Conservation (phyloP, 768 basidiomycete species). For the Naematelia encephala region DNA sequence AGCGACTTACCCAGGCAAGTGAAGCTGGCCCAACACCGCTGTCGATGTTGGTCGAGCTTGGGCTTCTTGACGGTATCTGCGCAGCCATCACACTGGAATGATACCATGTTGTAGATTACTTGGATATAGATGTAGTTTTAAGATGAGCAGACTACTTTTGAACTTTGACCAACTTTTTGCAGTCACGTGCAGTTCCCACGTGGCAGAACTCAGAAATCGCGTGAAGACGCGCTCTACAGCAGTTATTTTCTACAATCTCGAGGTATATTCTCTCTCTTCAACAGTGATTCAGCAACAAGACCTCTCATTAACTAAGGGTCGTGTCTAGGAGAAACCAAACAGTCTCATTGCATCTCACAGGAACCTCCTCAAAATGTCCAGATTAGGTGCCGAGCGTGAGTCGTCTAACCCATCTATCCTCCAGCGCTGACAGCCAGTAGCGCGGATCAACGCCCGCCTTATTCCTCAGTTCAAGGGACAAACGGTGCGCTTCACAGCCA, state of each 20-base stretch:
- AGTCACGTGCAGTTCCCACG: slow-evolving; percentile 1
- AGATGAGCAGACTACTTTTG: no score
- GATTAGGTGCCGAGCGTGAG: slow-evolving; percentile 39
- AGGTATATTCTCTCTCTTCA: no score
- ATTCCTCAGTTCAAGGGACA: slow-evolving; percentile 58
- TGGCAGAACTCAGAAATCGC: not conserved
- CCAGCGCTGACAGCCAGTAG: slow-evolving; percentile 25
- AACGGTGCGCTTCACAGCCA: slow-evolving; percentile 63
- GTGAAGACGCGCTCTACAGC: no score
- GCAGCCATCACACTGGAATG: slow-evolving; percentile 79
- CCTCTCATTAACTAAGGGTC: no score
- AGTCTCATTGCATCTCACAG: no score
- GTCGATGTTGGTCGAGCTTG: slow-evolving; percentile 74
- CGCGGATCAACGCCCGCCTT: slow-evolving; percentile 64
- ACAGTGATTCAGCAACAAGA: no score
- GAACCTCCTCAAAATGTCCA: slow-evolving; percentile 27
- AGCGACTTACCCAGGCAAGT: slow-evolving; percentile 48
- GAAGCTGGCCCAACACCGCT: slow-evolving; percentile 45
- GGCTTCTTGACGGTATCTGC: slow-evolving; percentile 89
- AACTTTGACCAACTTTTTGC: slow-evolving; percentile 8
- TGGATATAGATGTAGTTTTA: not conserved
- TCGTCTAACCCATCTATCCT: not conserved
- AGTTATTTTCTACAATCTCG: no score
- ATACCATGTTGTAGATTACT: slow-evolving; percentile 58
- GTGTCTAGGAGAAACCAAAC: no score